Base-by-base conservation (phyloP, 2,329 filamentous ascomycete genomes). In the Pseudohalonectria lignicola region DNA sequence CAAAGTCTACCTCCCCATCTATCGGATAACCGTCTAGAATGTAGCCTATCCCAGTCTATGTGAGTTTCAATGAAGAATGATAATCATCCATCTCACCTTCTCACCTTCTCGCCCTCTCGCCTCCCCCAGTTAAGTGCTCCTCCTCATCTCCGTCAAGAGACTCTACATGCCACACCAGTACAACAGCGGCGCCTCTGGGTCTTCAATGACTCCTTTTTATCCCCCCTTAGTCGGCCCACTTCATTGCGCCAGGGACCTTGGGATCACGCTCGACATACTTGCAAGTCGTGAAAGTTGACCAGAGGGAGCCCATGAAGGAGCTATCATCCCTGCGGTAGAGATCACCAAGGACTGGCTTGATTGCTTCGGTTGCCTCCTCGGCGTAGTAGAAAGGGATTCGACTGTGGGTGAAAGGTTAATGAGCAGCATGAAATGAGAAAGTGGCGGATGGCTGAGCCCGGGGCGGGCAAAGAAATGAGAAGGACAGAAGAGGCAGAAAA, bases 301-400 rank as follows among this genome's bases (percentile, higher is more conserved):
- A 67, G 34, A 71, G 56, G 39, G 62, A 59, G 36, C 60, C 59
- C 39, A 67, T 45, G 50, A 69, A 69, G 18, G 57, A 60, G 36
- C 57, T 49, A 11, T 60, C 51, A 34, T 71, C 67, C 8, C 55
- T 51, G 49, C 61, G 61, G 56, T 78, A 78, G 39, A 69, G 59
- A 21, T 67, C 59, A 7, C 73, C 73, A 15, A 78, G 63, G n/a
- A 77, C 55, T 9, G 65, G 64, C 49, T 62, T 63, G 51, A 78
- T 72, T 28, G 72, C 68, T 41, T 66, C 59, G 9, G 71, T 74
- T n/a, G 73, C 73, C 50, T 74, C 67, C 42, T 71, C 65, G 17
- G 72, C 72, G 47, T 74, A 62, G 60, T 79, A 79, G 54, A 76
- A 76, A 12, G 74, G 74, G 33, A 77, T 76, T 26, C 59, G 56